Percentiles rank a stretch among this genome's conserved stretches.
Conservation (phyloP, 495 filamentous ascomycete genomes). For the Lasiosphaeria miniovina region DNA sequence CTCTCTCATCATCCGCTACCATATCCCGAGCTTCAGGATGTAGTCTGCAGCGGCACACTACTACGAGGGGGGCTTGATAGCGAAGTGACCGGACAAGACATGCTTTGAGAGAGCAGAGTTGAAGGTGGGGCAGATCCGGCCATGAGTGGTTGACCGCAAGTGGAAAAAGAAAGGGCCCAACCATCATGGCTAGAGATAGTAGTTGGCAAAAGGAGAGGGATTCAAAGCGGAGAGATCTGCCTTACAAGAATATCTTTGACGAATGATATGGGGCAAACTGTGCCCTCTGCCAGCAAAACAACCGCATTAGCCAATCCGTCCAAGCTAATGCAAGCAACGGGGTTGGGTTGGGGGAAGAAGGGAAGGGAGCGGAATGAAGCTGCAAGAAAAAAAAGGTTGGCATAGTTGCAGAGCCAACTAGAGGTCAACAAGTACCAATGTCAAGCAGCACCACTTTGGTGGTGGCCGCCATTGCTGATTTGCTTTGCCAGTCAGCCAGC, state of each 20-base stretch:
- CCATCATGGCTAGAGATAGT: background rate
- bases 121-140: slow-evolving; percentile 11
- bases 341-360: background rate
- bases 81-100: background rate
- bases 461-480: slow-evolving; percentile 21
- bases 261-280: slow-evolving; percentile 68
- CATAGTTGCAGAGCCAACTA: background rate
- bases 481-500: background rate
- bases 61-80: background rate
- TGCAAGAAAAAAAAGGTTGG: slow-evolving; percentile 1
- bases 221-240: slow-evolving; percentile 9
- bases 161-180: slow-evolving; percentile 3
- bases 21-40: background rate
- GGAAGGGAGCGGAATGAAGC: background rate
- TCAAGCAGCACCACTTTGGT: slow-evolving; percentile 45
- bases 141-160: slow-evolving; percentile 17
- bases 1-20: no score
- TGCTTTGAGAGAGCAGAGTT: background rate
- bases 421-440: slow-evolving; percentile 41
- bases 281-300: slow-evolving; percentile 53
- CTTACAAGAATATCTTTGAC: slow-evolving; percentile 69
- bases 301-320: slow-evolving; percentile 39
- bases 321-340: slow-evolving; percentile 29
- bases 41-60: background rate
- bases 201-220: slow-evolving; percentile 6